phyloP scores from a whole-genome alignment of 305 asterid species.

The Rubia tinctorum region DNA sequence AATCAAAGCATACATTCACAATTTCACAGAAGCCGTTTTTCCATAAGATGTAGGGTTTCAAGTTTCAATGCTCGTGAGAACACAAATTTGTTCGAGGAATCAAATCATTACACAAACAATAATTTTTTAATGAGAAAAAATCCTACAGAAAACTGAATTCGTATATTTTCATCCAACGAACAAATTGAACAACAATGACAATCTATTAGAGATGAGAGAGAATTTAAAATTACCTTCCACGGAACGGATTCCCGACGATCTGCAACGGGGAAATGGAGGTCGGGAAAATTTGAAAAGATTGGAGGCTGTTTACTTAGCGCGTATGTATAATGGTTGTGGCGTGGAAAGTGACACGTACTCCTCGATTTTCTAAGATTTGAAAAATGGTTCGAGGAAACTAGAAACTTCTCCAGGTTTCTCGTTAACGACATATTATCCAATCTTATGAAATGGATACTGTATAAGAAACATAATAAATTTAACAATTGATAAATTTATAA shows the following conservation, averaged over 20 bases:
- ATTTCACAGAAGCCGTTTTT: background rate
- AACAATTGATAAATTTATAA: no score
- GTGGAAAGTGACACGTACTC: background rate
- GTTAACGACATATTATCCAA: no score
- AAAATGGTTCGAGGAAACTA: background rate
- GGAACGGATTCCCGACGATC: background rate
- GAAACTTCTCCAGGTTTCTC: conserved; percentile 2
- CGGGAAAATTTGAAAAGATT: background rate
- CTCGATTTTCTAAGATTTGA: background rate
- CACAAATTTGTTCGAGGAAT: background rate
- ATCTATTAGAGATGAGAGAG: background rate
- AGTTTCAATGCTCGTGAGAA: background rate
- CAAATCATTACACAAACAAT: background rate
- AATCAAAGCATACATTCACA: background rate
- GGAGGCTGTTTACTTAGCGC: background rate
- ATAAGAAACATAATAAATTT: no score
- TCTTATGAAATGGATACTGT: no score
- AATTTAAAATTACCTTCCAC: background rate
- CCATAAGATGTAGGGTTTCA: background rate
- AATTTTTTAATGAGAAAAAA: background rate
- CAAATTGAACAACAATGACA: background rate
- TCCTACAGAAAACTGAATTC: background rate
- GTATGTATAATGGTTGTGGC: no score
- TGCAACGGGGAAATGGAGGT: background rate
- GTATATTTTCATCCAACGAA: background rate